Base-by-base conservation (phyloP, 768 basidiomycete genomes). In the Podaxis pistillaris region DNA sequence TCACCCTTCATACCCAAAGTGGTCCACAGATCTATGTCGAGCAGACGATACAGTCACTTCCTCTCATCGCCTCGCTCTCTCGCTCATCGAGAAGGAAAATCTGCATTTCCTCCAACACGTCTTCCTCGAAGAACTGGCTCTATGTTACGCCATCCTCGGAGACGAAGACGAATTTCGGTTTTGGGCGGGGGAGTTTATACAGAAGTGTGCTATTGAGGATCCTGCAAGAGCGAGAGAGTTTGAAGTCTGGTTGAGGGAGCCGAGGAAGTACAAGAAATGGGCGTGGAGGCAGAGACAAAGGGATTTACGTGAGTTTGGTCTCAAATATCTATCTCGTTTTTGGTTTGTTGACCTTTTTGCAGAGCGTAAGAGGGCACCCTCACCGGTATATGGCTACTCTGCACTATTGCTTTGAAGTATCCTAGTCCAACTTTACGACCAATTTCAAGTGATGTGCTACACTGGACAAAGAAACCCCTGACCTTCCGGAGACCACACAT, bases 51-150 rank as follows among this genome's bases (percentile, higher is more conserved):
- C 77, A 19, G 72, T 83, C 19, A 76, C 79, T 54, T 63, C 68
- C 9, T 73, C 78, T 1, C 79, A 80, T 59, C 62, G 69, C 28
- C 70, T 74, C 26, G 80, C 78, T 17, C 71, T 81, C 19, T 68
- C 67, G 15, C 65, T 81, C 28, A 74, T 81, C 19, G 72, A 75
- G n/a, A 70, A 74, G 58, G 81, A 81, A 56, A 75, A 77, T 17
- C 68, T 80, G 64, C 73, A 78, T 8, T 79, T 74, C n/a, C 62
- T 81, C 19, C 74, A 76, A 62, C 71, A 74, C 13, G 61, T 75
- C 9, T 80, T 79, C 66, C 65, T 79, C 36, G 78, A 78, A 65
- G 81, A 83, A 63, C 73, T 81, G 37, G 76, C 77, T 40, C 63
- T 77, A 61, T 76, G 75, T 38, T 78, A 78, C 68, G 77, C 78